A percentile compares a stretch with the other conserved stretches of the same genome.
These are phyloP conservation scores for Gossypium gossypioides DNA, from an alignment of 441 rosid species.

Conservation along the genomic window DNA sequence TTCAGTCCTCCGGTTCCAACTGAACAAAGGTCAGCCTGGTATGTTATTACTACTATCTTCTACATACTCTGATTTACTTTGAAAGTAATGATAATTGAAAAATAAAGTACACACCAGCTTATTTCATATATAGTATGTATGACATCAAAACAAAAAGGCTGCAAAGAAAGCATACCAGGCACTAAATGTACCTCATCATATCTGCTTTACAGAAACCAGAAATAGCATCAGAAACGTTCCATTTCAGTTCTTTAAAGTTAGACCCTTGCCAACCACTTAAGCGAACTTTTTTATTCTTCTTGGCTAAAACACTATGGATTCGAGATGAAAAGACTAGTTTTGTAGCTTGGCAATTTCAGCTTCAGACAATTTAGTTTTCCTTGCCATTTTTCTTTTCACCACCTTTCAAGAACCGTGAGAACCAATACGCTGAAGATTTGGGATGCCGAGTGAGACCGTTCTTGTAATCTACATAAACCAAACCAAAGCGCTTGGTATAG, in stretches of 20 bases:
- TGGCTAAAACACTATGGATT: neutral
- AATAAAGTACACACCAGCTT: neutral
- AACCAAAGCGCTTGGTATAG: conserved; percentile 59
- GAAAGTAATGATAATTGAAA: neutral
- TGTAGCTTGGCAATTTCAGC: neutral
- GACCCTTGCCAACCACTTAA: neutral
- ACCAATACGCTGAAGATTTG: conserved; percentile 66
- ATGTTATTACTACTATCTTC: neutral
- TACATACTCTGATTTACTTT: neutral
- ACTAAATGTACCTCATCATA: neutral
- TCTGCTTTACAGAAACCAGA: neutral
- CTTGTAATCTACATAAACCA: conserved; percentile 57
- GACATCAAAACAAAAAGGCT: neutral
- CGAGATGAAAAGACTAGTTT: neutral
- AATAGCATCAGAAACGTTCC: neutral
- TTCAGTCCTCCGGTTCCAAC: neutral
- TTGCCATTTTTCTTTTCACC: conserved; percentile 35
- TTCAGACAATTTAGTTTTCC: conserved; percentile 28
- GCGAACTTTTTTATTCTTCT: neutral
- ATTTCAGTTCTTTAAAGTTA: neutral
- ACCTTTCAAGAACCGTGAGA: conserved; percentile 42
- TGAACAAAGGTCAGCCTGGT: neutral
- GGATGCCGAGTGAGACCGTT: conserved; percentile 50
- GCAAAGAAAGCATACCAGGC: neutral
- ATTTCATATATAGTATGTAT: neutral